Base-by-base conservation (phyloP, 805 yeast species). In the Zygosaccharomyces rouxii region DNA sequence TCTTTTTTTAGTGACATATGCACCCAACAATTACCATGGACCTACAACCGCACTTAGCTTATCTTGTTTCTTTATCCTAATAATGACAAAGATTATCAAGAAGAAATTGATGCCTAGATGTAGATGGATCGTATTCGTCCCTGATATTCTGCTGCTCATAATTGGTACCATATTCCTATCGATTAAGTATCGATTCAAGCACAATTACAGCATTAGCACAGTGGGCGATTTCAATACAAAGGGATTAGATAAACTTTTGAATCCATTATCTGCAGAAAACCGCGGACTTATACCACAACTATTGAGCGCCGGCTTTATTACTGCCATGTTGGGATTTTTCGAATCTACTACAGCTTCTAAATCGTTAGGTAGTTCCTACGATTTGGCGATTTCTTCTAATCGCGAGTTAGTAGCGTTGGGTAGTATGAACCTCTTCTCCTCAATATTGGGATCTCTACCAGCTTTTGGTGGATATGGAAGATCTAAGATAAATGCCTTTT, bases 391-490 rank as follows among this genome's bases (percentile, higher is more conserved):
- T 9, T 86, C 96, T 0, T 58, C 70, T 2, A 90, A 94, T 65
- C 77, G 97, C 51, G 99, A 92, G 63, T 70, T 92, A 37, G 90
- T 94, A 4, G 97, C 97, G 0, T 71, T 92, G 26, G 98, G 99
- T 1, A 68, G 78, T 11, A 80, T 85, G 47, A 92, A 90, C 56
- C 51, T 89, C 1, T 68, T 76, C 0, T 82, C 83, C 0, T 77
- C 88, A 3, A 18, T 57, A 7, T 64, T 80, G 47, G 85, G 87
- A 38, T 85, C 89, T 0, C 70, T 92, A 13, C 97, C 99, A 0
- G 80, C 95, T 0, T 90, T 90, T 73, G 99, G 98, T 7, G 98
- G 98, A 0, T 92, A 90, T 62, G 98, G 97, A 1, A 77, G 98
- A 59, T 85, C 96, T 14, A 89, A 86, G 59, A 83, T 92, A 50